A percentile compares a stretch with the other conserved stretches of the same genome.
phyloP scores from a whole-genome alignment of 148 eudicot genomes.

The Rhododendron vialii region DNA sequence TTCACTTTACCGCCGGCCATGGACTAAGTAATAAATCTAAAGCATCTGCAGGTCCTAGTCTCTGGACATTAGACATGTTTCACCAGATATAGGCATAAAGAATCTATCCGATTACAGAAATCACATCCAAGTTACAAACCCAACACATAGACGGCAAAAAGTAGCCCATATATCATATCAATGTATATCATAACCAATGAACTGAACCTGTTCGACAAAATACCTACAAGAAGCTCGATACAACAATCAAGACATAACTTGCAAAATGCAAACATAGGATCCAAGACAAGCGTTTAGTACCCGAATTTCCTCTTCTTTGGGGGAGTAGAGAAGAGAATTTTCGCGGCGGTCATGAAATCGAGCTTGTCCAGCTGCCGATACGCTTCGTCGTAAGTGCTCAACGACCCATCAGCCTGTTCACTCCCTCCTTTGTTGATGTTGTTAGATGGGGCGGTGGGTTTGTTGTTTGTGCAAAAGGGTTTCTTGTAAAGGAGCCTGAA shows the following conservation, averaged over 20 bases:
- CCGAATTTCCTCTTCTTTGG: slow-evolving; percentile 66
- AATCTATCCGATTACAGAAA: neutral
- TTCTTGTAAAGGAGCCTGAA: slow-evolving; percentile 13
- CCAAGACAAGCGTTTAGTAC: slow-evolving; percentile 24
- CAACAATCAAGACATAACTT: neutral
- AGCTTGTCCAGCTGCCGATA: slow-evolving; percentile 67
- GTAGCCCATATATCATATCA: neutral
- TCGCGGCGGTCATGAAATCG: slow-evolving; percentile 76
- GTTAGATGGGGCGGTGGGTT: neutral
- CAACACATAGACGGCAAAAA: neutral
- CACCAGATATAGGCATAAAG: neutral
- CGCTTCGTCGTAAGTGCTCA: slow-evolving; percentile 32
- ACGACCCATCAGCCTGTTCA: slow-evolving; percentile 13
- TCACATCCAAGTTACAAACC: neutral
- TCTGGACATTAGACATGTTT: neutral
- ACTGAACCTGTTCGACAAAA: slow-evolving; percentile 29
- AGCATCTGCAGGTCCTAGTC: neutral
- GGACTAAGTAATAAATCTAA: neutral
- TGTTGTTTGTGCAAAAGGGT: slow-evolving; percentile 28
- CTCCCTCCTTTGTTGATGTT: neutral
- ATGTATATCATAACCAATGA: neutral
- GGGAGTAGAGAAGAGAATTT: slow-evolving; percentile 57
- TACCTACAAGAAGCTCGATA: slow-evolving; percentile 23
- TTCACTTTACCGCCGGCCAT: neutral
- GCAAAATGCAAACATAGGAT: neutral